Evolutionary conservation across 345 rosid genomes (phyloP), one percentile per base, ranked within the genome.

Genomic region (Gossypium anomalum): DNA sequence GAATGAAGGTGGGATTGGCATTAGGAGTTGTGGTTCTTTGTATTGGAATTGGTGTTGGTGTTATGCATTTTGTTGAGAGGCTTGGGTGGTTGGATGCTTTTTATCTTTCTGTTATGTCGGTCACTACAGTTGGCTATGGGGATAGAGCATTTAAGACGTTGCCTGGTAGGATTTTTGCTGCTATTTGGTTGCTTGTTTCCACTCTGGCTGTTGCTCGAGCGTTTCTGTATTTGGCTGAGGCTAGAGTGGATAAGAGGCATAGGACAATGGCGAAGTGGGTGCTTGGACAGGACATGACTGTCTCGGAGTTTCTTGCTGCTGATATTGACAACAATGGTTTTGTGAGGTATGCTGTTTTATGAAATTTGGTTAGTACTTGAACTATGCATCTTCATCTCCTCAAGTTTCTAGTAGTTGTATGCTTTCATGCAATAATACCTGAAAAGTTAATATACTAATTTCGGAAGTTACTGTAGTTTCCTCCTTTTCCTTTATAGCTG

Each of bases 71-170:
- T 61, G 79, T 91, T 9, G 98, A 95, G 87, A 51, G 55, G 3
- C 87, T 93, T 20, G 90, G 76, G 3, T 95, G 97, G 99, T 78
- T 95, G 72, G 98, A 95, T 83, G 85, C 98, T 1, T 77, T 93
- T 72, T 95, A 95, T 78, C 86, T 95, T 19, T 95, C 97, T 6
- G 97, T 93, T 79, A 94, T 94, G 98, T 94, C 98, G 0, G 98
- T 94, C 51, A 91, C 98, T 2, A 94, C 97, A 0, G 96, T 95
- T 67, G 99, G 99, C 16, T 95, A 90, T 55, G 97, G 97, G 2
- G 98, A 95, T 70, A 77, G 82, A 78, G 97, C 98, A 7, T 93
- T 90, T 82, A 71, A 58, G 69, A 89, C 98, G 0, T 0, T 93
- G 91, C 25, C 78, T 0, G 98, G 99, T 68, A 84, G 96, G 49